Conservation (phyloP, 805 yeast genomes). For the Cyberlindnera japonica region DNA sequence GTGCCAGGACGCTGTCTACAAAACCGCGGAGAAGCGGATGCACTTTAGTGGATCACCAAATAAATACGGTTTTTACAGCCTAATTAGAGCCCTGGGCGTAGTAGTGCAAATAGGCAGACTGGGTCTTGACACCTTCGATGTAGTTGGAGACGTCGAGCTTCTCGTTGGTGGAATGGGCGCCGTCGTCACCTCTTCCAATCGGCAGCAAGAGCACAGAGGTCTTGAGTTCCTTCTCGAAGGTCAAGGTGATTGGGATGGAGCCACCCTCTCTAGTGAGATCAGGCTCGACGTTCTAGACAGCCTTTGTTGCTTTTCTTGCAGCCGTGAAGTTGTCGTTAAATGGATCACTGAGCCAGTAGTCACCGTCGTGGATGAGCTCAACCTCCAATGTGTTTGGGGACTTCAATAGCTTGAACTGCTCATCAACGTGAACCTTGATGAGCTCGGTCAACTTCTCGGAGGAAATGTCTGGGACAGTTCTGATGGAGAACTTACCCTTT, state of each 20-base stretch:
- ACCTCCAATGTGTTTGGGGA: constrained; percentile 74
- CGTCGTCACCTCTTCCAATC: constrained; percentile 99
- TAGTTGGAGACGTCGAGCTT: constrained; percentile 86
- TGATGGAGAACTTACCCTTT: constrained; percentile 88
- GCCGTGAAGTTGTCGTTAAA: constrained; percentile 90
- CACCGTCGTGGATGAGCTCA: constrained; percentile 89
- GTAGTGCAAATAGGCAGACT: constrained; percentile 91
- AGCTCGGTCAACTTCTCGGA: constrained; percentile 71
- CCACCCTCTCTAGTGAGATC: constrained; percentile 99
- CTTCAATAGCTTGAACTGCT: constrained; percentile 58
- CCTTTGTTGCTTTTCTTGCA: constrained; percentile 89
- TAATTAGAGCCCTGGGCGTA: constrained; percentile 39
- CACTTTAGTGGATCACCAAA: no score
- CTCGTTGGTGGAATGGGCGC: constrained; percentile 98
- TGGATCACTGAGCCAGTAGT: constrained; percentile 95
- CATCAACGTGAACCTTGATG: constrained; percentile 68
- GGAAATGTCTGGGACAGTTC: constrained; percentile 95
- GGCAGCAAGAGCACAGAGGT: constrained; percentile 88
- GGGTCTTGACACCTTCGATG: constrained; percentile 88
- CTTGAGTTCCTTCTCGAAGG: constrained; percentile 84
- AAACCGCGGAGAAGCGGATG: no score
- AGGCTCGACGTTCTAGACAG: constrained; percentile 93
- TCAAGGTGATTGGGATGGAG: constrained; percentile 93
- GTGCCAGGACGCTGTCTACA: no score
- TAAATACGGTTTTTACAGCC: no score